Evolutionary conservation across 2,329 filamentous ascomycete genomes (phyloP).

Genomic region (Dactylellina sp.): DNA sequence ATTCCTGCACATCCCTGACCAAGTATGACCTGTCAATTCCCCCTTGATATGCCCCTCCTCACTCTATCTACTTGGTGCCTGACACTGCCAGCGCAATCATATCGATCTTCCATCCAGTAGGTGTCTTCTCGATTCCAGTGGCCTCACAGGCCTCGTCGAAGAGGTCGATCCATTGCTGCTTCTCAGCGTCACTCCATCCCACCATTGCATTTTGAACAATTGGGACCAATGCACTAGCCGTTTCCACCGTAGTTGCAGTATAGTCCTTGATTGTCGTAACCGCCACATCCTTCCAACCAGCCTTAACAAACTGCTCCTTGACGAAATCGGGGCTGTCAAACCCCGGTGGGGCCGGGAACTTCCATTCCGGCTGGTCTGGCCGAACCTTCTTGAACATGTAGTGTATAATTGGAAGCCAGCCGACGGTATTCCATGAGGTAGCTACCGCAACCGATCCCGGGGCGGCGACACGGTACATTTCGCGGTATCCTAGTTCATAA

Average conservation of each 20-base stretch:
- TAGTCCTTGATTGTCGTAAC: conserved; percentile 39
- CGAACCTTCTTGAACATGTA: conserved; percentile 38
- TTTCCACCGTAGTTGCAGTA: conserved; percentile 13
- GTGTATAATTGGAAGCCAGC: conserved; percentile 33
- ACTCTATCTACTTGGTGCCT: conserved; percentile 34
- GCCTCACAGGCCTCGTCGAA: conserved; percentile 34
- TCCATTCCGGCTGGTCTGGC: conserved; percentile 37
- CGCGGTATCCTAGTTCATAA: conserved; percentile 41
- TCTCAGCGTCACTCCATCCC: conserved; percentile 48
- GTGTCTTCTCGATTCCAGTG: conserved; percentile 10
- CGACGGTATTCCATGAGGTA: conserved; percentile 49
- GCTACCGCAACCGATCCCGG: conserved; percentile 41
- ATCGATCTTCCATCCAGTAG: conserved; percentile 32
- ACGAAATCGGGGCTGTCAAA: conserved; percentile 37
- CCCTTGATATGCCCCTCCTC: not conserved
- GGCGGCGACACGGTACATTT: conserved; percentile 53
- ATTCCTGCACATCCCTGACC: conserved; percentile 7
- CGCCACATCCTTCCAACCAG: conserved; percentile 44
- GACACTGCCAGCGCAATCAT: conserved; percentile 44
- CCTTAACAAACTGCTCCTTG: conserved; percentile 29
- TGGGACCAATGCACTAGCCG: conserved; percentile 17
- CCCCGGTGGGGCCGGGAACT: conserved; percentile 39
- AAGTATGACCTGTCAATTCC: conserved; percentile 23
- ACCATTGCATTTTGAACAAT: conserved; percentile 24
- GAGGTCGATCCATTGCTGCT: conserved; percentile 13